These are phyloP conservation scores for Colletotrichum sp. DNA, from an alignment of 2,329 filamentous ascomycete species.

Conservation along the genomic window DNA sequence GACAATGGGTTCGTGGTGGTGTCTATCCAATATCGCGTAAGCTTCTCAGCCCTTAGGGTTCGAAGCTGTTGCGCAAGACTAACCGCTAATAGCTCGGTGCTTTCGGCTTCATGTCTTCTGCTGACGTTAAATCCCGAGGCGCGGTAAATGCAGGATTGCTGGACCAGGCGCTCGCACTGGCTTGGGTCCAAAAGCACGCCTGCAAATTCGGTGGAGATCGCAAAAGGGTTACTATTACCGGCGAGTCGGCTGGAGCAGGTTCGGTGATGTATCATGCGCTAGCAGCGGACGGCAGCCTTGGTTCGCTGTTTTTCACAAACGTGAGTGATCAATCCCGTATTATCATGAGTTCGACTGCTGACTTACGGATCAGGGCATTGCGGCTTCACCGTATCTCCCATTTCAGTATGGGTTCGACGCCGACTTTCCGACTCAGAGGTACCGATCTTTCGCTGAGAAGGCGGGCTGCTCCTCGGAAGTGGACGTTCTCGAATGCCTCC, in stretches of 20 bases:
- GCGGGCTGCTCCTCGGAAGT: conserved; percentile 41
- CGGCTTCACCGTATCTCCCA: conserved; percentile 9
- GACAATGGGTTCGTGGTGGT: conserved; percentile 40
- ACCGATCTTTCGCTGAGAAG: conserved; percentile 23
- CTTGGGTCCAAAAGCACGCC: conserved; percentile 58
- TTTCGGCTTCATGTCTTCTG: conserved; percentile 52
- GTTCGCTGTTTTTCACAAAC: conserved; percentile 45
- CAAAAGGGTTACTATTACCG: conserved; percentile 52
- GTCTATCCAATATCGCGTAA: conserved; percentile 45
- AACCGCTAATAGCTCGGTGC: conserved; percentile 34
- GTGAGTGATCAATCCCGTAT: neutral
- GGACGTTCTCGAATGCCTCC: conserved; percentile 28
- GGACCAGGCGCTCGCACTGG: conserved; percentile 52
- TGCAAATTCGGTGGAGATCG: conserved; percentile 55
- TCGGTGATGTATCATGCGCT: conserved; percentile 50
- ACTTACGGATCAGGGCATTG: neutral
- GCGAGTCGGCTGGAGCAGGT: conserved; percentile 58
- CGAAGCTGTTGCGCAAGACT: accelerated
- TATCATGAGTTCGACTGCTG: neutral
- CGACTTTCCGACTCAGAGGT: neutral
- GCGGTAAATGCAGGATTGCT: conserved; percentile 54
- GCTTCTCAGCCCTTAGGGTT: accelerated
- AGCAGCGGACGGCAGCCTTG: conserved; percentile 46
- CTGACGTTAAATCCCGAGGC: conserved; percentile 37
- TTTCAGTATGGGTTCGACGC: conserved; percentile 2